Conservation (phyloP, 2,329 filamentous ascomycete genomes). For the Plenodomus biglobosus region DNA sequence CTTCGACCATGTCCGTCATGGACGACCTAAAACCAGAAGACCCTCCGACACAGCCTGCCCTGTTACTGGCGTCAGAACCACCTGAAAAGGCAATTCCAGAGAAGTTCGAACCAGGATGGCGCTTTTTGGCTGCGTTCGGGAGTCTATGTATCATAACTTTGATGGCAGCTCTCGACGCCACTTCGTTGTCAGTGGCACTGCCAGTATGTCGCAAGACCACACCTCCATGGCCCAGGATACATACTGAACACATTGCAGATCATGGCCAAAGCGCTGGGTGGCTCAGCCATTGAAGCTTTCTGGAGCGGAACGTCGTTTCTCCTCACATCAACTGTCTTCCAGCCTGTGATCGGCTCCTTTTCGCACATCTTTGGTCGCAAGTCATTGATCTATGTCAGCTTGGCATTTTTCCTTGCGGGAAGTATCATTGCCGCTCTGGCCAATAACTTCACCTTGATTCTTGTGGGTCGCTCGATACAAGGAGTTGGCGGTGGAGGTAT, state of each 20-base stretch:
- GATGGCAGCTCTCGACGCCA: slow-evolving; percentile 67
- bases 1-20: slow-evolving; percentile 4
- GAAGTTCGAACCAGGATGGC: slow-evolving; percentile 37
- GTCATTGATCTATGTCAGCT: slow-evolving; percentile 39
- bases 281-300: slow-evolving; percentile 47
- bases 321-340: slow-evolving; percentile 46
- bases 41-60: slow-evolving; percentile 4
- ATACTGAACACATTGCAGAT: slow-evolving; percentile 28
- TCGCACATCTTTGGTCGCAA: slow-evolving; percentile 47
- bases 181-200: slow-evolving; percentile 64
- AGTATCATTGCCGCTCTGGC: slow-evolving; percentile 43
- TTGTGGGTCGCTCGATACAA: slow-evolving; percentile 45
- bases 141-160: slow-evolving; percentile 59
- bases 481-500: slow-evolving; percentile 49
- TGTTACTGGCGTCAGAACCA: slow-evolving; percentile 13
- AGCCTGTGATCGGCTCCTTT: slow-evolving; percentile 45
- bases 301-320: slow-evolving; percentile 48
- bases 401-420: slow-evolving; percentile 43
- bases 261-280: slow-evolving; percentile 40
- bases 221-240: too few relatives aligned
- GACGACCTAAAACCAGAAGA: slow-evolving; percentile 12
- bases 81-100: slow-evolving; percentile 10
- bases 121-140: slow-evolving; percentile 37
- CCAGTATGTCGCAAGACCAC: slow-evolving; percentile 26
- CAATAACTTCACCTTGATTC: slow-evolving; percentile 43